phyloP scores from a whole-genome alignment of 305 asterid species.

The Vinca major region DNA sequence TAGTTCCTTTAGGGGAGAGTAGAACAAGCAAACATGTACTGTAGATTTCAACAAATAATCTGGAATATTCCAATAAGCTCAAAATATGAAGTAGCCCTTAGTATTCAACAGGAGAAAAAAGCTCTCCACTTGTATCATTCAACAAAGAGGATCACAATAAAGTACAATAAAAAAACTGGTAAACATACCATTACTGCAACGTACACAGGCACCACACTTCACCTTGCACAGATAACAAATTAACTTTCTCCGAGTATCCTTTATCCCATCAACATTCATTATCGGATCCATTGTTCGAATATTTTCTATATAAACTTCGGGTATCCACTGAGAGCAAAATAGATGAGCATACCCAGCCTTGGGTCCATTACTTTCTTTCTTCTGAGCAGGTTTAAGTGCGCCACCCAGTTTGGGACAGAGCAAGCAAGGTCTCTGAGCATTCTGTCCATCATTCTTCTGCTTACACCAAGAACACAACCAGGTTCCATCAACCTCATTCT shows the following conservation, averaged over 20 bases:
- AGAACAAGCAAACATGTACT: neutral
- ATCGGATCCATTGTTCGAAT: slow-evolving; percentile 81
- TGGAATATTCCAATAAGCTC: neutral
- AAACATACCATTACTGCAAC: slow-evolving; percentile 97
- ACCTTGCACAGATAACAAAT: slow-evolving; percentile 91
- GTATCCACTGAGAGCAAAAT: slow-evolving; percentile 94
- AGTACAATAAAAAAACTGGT: slow-evolving; percentile 36
- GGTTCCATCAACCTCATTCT: slow-evolving; percentile 57
- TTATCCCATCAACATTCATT: slow-evolving; percentile 57
- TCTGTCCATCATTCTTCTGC: slow-evolving; percentile 32
- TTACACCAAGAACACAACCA: slow-evolving; percentile 97
- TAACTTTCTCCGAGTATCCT: slow-evolving; percentile 62
- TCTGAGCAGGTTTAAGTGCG: slow-evolving; percentile 71
- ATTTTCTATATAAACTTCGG: slow-evolving; percentile 84
- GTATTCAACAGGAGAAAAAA: slow-evolving; percentile 17
- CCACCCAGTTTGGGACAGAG: slow-evolving; percentile 89
- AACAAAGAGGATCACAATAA: slow-evolving; percentile 20
- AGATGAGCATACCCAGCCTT: slow-evolving; percentile 65
- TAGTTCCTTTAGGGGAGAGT: neutral
- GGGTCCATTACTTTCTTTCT: slow-evolving; percentile 31
- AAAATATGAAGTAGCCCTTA: neutral
- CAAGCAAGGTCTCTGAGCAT: slow-evolving; percentile 51
- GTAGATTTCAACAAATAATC: neutral
- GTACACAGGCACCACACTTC: slow-evolving; percentile 91
- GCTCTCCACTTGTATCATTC: slow-evolving; percentile 12